Conservation (phyloP, 2,329 filamentous ascomycete species). For the Lizonia empirigonia region DNA sequence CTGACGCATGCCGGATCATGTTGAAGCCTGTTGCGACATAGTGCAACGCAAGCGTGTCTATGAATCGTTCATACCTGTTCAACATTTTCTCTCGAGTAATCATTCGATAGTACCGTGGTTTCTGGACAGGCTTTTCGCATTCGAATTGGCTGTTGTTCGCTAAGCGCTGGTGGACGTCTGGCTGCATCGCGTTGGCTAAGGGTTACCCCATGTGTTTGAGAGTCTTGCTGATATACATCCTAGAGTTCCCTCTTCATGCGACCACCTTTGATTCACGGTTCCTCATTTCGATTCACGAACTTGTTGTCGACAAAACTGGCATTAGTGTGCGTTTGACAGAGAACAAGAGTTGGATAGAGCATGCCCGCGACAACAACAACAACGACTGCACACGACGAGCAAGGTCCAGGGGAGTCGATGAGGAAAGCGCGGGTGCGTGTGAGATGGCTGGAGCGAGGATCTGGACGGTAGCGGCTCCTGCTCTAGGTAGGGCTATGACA, state of each 20-base stretch:
- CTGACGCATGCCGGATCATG: background rate
- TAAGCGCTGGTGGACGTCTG: slow-evolving; percentile 2
- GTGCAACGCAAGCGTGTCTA: background rate
- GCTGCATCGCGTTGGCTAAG: slow-evolving; percentile 1
- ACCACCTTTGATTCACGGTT: background rate
- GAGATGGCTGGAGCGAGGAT: background rate
- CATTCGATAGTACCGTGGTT: background rate
- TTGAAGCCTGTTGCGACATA: background rate
- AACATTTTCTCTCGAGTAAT: background rate
- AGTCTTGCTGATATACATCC: slow-evolving; percentile 1
- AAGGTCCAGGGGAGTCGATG: background rate
- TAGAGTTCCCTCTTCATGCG: background rate
- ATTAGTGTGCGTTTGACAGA: too few relatives aligned
- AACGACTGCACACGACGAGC: too few relatives aligned
- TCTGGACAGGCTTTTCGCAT: background rate
- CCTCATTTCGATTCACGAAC: too few relatives aligned
- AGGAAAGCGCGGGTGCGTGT: background rate
- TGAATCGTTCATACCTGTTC: background rate
- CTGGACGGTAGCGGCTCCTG: background rate
- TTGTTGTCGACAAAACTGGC: too few relatives aligned
- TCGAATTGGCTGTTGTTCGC: background rate
- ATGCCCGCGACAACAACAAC: too few relatives aligned
- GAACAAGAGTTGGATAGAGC: too few relatives aligned
- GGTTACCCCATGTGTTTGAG: slow-evolving; percentile 6
- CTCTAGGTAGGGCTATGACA: background rate